These are phyloP conservation scores for Tribonema minus DNA, from an alignment of 108 stramenopile species.

Conservation along the genomic window DNA sequence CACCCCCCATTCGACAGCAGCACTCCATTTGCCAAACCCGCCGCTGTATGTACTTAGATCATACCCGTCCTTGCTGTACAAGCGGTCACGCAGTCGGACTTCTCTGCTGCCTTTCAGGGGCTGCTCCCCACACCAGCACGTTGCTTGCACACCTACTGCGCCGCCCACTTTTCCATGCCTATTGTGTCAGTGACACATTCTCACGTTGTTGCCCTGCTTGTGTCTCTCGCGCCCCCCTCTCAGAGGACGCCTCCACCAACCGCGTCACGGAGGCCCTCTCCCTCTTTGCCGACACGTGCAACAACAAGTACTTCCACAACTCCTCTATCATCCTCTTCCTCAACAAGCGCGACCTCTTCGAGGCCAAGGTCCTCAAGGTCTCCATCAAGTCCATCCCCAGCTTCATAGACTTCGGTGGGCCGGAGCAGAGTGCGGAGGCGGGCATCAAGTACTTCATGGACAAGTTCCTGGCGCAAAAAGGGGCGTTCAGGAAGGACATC, in stretches of 20 bases:
- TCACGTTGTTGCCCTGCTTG: too few relatives aligned
- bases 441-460: slow-evolving; percentile 62
- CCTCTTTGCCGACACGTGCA: slow-evolving; percentile 77
- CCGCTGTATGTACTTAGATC: too few relatives aligned
- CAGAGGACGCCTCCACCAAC: slow-evolving; percentile 87
- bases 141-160: too few relatives aligned
- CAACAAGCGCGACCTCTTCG: slow-evolving; percentile 56
- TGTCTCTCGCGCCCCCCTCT: too few relatives aligned
- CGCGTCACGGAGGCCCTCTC: slow-evolving; percentile 93
- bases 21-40: too few relatives aligned
- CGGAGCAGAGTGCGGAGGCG: slow-evolving; percentile 2
- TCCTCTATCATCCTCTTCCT: slow-evolving; percentile 54
- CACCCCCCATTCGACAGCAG: too few relatives aligned
- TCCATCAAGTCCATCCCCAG: background rate
- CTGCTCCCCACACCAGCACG: too few relatives aligned
- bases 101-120: too few relatives aligned
- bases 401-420: background rate
- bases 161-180: too few relatives aligned
- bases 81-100: too few relatives aligned
- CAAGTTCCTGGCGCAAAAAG: slow-evolving; percentile 58
- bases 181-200: too few relatives aligned
- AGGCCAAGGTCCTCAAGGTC: slow-evolving; percentile 19
- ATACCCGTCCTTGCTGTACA: too few relatives aligned
- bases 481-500: slow-evolving; percentile 39
- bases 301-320: slow-evolving; percentile 30